Percentiles rank a stretch among this genome's conserved stretches.
These are phyloP conservation scores for Nidularia sp. DNA, from an alignment of 768 basidiomycete genomes.

Conservation along the genomic window DNA sequence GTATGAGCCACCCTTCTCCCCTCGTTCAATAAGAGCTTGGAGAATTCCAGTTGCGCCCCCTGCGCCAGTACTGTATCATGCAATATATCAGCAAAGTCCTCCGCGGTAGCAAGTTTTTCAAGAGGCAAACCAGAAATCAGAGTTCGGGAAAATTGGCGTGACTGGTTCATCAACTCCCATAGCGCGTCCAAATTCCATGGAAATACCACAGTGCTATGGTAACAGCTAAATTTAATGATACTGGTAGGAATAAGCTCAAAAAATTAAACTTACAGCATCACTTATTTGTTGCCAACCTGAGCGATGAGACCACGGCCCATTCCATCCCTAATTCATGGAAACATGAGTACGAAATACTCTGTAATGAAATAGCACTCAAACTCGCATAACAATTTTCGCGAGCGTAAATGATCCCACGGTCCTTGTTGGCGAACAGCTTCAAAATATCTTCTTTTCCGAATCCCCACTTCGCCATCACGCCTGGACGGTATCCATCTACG, in stretches of 20 bases:
- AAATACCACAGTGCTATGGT: slow-evolving; percentile 12
- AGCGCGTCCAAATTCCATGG: slow-evolving; percentile 12
- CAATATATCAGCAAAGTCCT: neutral
- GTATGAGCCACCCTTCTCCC: slow-evolving; percentile 15
- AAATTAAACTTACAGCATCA: neutral
- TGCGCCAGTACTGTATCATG: slow-evolving; percentile 10
- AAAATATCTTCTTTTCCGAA: slow-evolving; percentile 23
- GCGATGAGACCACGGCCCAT: slow-evolving; percentile 16
- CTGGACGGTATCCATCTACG: slow-evolving; percentile 23
- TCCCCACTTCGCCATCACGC: slow-evolving; percentile 20
- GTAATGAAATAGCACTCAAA: slow-evolving; percentile 3
- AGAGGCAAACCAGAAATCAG: slow-evolving; percentile 11
- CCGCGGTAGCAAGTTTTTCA: neutral
- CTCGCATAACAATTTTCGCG: slow-evolving; percentile 20
- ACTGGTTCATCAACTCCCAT: slow-evolving; percentile 16
- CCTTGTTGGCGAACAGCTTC: slow-evolving; percentile 13
- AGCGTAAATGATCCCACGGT: slow-evolving; percentile 16
- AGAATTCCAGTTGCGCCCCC: slow-evolving; percentile 13
- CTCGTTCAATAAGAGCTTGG: slow-evolving; percentile 11
- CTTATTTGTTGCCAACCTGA: slow-evolving; percentile 17
- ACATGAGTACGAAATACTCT: neutral
- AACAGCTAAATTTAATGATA: too few relatives aligned
- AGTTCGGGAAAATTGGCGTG: slow-evolving; percentile 14
- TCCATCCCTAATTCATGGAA: slow-evolving; percentile 11
- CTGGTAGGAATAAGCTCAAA: too few relatives aligned